Evolutionary conservation across 1,284 basidiomycete genomes (phyloP).

Genomic region (Tilletia indica): DNA sequence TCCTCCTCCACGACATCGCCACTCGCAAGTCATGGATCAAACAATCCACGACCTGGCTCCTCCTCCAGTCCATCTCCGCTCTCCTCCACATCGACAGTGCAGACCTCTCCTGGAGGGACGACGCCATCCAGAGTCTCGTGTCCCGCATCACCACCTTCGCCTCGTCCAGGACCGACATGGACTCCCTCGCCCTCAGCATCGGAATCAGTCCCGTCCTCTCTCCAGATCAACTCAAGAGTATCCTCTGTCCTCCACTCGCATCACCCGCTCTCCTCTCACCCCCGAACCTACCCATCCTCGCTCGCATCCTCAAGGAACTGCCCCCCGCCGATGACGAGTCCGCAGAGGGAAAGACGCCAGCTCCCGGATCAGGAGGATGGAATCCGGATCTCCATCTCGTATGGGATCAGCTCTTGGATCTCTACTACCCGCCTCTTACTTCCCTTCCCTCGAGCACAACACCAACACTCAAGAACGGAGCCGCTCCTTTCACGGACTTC

Average conservation of each 20-base stretch:
- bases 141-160: slow-evolving; percentile 26
- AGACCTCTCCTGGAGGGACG: slow-evolving; percentile 29
- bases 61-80: slow-evolving; percentile 21
- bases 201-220: slow-evolving; percentile 15
- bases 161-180: neutral
- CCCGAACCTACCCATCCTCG: slow-evolving; percentile 71
- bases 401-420: slow-evolving; percentile 80
- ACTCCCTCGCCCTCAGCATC: neutral
- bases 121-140: slow-evolving; percentile 35
- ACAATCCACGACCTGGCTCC: slow-evolving; percentile 14
- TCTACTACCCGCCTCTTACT: slow-evolving; percentile 59
- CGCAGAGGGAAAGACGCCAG: slow-evolving; percentile 52
- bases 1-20: slow-evolving; percentile 61
- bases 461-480: slow-evolving; percentile 56
- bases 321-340: slow-evolving; percentile 66
- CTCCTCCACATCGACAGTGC: slow-evolving; percentile 16
- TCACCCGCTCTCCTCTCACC: slow-evolving; percentile 67
- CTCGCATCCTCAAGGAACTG: slow-evolving; percentile 57
- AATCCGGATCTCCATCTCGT: slow-evolving; percentile 88
- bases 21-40: slow-evolving; percentile 10
- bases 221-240: neutral
- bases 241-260: slow-evolving; percentile 69
- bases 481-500: slow-evolving; percentile 80
- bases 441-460: slow-evolving; percentile 23
- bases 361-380: slow-evolving; percentile 63